These are phyloP conservation scores for Volvox reticuliferus DNA, from an alignment of 139 green algal genomes.

Conservation along the genomic window DNA sequence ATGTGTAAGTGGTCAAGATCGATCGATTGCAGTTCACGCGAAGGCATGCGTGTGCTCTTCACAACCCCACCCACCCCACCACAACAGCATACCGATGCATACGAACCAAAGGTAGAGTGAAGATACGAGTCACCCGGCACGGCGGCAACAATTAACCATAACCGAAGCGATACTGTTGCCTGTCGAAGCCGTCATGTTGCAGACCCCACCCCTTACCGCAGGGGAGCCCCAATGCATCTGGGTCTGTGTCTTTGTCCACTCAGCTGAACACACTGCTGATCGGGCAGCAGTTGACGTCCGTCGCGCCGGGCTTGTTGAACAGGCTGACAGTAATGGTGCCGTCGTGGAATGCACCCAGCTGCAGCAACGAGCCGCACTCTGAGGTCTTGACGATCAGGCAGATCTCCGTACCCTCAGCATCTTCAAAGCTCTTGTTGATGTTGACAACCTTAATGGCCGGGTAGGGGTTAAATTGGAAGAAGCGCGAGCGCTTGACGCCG, in stretches of 20 bases:
- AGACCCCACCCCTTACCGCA: neutral
- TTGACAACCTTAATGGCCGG: slow-evolving; percentile 40
- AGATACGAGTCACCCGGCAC: too few relatives aligned
- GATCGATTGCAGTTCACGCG: too few relatives aligned
- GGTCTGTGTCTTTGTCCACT: neutral
- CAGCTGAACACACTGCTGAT: neutral
- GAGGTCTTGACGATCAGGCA: slow-evolving; percentile 44
- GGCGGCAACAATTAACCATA: too few relatives aligned
- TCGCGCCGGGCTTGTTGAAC: slow-evolving; percentile 43
- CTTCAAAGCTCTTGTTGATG: slow-evolving; percentile 33
- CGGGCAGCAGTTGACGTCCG: neutral
- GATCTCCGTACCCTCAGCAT: slow-evolving; percentile 20
- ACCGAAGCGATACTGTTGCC: too few relatives aligned
- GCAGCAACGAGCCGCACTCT: neutral
- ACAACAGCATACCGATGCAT: too few relatives aligned
- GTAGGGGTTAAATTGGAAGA: slow-evolving; percentile 47
- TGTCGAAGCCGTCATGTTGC: too few relatives aligned
- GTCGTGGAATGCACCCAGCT: slow-evolving; percentile 23
- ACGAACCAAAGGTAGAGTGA: too few relatives aligned
- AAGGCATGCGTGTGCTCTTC: too few relatives aligned
- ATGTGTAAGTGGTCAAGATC: too few relatives aligned
- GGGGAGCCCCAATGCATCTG: neutral
- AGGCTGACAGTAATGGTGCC: slow-evolving; percentile 32
- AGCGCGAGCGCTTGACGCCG: neutral
- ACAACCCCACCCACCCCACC: too few relatives aligned